phyloP scores from a whole-genome alignment of 768 basidiomycete genomes.

The Solioccasus polychromus region DNA sequence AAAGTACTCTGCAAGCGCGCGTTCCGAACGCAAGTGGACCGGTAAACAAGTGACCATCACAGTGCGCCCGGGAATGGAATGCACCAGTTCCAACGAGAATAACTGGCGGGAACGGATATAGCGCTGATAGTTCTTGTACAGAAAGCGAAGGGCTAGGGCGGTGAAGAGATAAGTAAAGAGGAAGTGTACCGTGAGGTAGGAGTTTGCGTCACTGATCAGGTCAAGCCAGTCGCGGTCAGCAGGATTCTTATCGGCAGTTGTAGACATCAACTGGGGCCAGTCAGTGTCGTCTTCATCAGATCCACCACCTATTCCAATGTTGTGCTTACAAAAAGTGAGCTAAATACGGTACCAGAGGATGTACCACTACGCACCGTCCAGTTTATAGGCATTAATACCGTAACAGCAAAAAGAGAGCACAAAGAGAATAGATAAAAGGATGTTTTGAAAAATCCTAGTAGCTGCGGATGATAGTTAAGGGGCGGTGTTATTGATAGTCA shows the following conservation, averaged over 20 bases:
- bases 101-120: conserved; percentile 90
- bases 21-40: conserved; percentile 78
- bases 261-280: conserved; percentile 41
- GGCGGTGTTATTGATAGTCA: not conserved
- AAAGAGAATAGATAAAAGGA: conserved; percentile 88
- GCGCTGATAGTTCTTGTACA: conserved; percentile 84
- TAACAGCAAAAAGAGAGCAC: conserved; percentile 76
- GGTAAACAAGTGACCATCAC: conserved; percentile 87
- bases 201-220: conserved; percentile 85
- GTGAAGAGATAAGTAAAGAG: conserved; percentile 95
- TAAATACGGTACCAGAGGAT: not conserved
- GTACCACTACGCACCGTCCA: conserved; percentile 61
- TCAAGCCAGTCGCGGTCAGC: conserved; percentile 71
- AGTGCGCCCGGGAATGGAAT: conserved; percentile 91
- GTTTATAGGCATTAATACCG: conserved; percentile 94
- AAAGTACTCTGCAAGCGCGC: conserved; percentile 88
- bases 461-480: conserved; percentile 41
- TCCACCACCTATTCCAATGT: conserved; percentile 64
- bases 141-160: conserved; percentile 76
- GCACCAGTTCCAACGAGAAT: conserved; percentile 91
- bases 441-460: conserved; percentile 94
- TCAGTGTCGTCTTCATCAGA: conserved; percentile 38
- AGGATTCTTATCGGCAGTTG: conserved; percentile 25
- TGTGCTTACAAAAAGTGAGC: conserved; percentile 47
- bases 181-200: conserved; percentile 85